Evolutionary conservation across 176 grass and related monocot genomes (phyloP).

Genomic region (Eragrostis curvula): DNA sequence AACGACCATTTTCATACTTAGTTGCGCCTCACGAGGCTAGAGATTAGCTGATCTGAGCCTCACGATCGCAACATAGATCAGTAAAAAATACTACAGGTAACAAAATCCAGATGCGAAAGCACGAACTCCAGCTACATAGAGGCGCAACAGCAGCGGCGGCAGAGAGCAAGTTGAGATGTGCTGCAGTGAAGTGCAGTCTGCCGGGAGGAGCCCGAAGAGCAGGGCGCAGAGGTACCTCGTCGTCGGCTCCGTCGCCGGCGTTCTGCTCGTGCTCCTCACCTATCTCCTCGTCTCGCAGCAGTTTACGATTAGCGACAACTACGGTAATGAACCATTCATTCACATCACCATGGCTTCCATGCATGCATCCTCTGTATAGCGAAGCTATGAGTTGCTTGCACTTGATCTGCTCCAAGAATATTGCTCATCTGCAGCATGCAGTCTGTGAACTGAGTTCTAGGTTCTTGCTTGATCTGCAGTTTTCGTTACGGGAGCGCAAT

Average conservation of each 20-base stretch:
- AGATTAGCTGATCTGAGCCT: no score
- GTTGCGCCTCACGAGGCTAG: no score
- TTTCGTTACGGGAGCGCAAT: not conserved
- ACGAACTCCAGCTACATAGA: not conserved
- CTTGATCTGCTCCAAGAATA: no score
- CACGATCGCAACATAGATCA: not conserved
- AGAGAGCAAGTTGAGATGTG: not conserved
- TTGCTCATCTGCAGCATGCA: no score
- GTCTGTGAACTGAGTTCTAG: not conserved
- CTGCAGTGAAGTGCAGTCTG: not conserved
- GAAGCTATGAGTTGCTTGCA: no score
- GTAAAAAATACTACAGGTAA: not conserved
- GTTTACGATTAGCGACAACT: not conserved
- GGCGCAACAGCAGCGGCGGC: not conserved
- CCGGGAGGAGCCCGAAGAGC: conserved; percentile 5
- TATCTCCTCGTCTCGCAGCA: conserved; percentile 3
- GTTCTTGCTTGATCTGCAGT: not conserved
- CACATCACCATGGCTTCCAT: not conserved
- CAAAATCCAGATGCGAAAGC: not conserved
- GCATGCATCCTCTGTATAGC: no score
- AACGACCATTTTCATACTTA: no score
- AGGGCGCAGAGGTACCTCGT: not conserved
- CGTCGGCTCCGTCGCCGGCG: not conserved
- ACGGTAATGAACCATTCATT: not conserved
- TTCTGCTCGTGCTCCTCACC: not conserved